Percentiles rank a stretch among this genome's conserved stretches.
These are phyloP conservation scores for Helianthus tuberosus DNA, from an alignment of 129 eudicot genomes.

Conservation along the genomic window DNA sequence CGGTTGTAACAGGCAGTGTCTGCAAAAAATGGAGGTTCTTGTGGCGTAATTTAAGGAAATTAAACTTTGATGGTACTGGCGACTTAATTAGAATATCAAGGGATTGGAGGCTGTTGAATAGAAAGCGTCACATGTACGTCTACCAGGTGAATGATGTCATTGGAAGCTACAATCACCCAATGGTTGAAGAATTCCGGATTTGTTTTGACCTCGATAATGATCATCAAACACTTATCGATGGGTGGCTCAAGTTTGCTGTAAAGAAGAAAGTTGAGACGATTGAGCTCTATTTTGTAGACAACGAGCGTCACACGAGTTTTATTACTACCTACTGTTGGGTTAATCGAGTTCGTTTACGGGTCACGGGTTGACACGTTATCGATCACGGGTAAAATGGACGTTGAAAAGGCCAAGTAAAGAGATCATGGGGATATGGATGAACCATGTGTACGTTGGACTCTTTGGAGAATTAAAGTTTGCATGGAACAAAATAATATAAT, in stretches of 20 bases:
- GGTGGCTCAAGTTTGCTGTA: constrained; percentile 15
- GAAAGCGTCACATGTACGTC: constrained; percentile 27
- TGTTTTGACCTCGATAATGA: background rate
- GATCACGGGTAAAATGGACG: no score
- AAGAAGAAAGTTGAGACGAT: constrained; percentile 15
- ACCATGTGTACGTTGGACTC: no score
- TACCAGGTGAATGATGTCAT: constrained; percentile 42
- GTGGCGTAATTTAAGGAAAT: constrained; percentile 33
- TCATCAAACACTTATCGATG: background rate
- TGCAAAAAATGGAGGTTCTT: constrained; percentile 41
- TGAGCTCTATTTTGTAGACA: constrained; percentile 10
- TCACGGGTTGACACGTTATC: no score
- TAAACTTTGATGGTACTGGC: constrained; percentile 39
- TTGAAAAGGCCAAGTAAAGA: no score
- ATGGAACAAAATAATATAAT: no score
- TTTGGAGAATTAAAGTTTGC: no score
- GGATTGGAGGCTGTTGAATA: background rate
- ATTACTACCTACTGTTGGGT: no score
- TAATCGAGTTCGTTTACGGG: no score
- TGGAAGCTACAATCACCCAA: constrained; percentile 19
- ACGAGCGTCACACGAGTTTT: background rate
- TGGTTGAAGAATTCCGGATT: background rate
- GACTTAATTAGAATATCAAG: constrained; percentile 20
- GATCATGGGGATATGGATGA: no score
- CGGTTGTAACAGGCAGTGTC: constrained; percentile 39